A percentile compares a stretch with the other conserved stretches of the same genome.
phyloP scores from a whole-genome alignment of 2,329 filamentous ascomycete species.

The Hansfordia pulvinata region DNA sequence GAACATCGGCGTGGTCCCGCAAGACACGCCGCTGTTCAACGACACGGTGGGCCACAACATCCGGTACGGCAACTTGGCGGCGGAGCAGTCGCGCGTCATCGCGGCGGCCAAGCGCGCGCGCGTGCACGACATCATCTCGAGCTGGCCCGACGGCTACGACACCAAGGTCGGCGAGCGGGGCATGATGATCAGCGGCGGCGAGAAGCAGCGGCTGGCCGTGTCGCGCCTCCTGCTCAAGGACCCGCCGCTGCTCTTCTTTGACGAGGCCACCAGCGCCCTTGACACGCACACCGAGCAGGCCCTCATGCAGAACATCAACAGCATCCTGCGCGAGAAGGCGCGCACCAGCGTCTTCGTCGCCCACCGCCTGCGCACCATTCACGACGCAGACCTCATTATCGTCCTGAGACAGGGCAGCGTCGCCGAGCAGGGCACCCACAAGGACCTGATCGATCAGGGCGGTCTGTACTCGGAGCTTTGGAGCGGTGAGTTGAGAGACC shows the following conservation, averaged over 20 bases:
- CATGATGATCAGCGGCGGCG: conserved; percentile 92
- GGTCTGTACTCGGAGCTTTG: conserved; percentile 83
- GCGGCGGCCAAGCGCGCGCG: conserved; percentile 70
- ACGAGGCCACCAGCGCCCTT: conserved; percentile 84
- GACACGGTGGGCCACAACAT: conserved; percentile 95
- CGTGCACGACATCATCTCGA: conserved; percentile 69
- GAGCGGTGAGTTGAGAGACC: conserved; percentile 51
- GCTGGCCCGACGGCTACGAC: conserved; percentile 76
- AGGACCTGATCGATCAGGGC: conserved; percentile 62
- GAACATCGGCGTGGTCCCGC: conserved; percentile 88
- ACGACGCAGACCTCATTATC: conserved; percentile 85
- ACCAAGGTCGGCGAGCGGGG: conserved; percentile 90
- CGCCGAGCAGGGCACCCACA: conserved; percentile 81
- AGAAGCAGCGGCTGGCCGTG: conserved; percentile 84
- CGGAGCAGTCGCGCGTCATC: conserved; percentile 56
- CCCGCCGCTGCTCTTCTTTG: conserved; percentile 82
- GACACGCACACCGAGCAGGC: conserved; percentile 91
- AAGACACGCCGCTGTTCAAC: conserved; percentile 95
- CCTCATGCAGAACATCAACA: conserved; percentile 83
- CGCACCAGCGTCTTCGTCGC: conserved; percentile 93
- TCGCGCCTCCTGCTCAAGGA: conserved; percentile 78
- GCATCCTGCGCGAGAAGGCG: conserved; percentile 74
- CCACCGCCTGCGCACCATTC: conserved; percentile 84
- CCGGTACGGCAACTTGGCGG: conserved; percentile 73
- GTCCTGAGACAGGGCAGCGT: conserved; percentile 75